Percentiles rank a stretch among this genome's conserved stretches.
phyloP scores from a whole-genome alignment of 2,329 filamentous ascomycete species.

The Pezicula rhizophila region DNA sequence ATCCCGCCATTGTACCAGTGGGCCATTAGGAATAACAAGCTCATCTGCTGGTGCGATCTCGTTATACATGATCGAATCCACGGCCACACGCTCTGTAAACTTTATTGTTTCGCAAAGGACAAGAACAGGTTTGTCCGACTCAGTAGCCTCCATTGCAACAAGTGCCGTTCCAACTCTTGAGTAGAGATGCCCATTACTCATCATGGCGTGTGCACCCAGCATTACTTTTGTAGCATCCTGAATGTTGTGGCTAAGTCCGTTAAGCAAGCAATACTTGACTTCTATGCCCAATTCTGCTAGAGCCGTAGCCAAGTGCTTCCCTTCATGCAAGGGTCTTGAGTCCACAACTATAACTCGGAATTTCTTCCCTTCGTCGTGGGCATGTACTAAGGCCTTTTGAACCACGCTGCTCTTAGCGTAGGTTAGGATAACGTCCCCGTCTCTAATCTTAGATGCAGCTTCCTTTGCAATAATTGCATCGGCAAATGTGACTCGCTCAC shows the following conservation, averaged over 20 bases:
- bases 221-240: constrained; percentile 59
- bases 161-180: constrained; percentile 82
- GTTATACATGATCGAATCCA: constrained; percentile 91
- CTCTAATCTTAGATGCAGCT: constrained; percentile 67
- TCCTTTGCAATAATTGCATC: constrained; percentile 78
- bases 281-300: constrained; percentile 63
- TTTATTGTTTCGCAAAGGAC: constrained; percentile 94
- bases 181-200: constrained; percentile 88
- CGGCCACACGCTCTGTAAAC: constrained; percentile 82
- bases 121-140: constrained; percentile 72
- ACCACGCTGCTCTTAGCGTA: constrained; percentile 84
- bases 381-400: constrained; percentile 71
- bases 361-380: constrained; percentile 60
- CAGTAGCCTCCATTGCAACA: constrained; percentile 75
- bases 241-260: constrained; percentile 69
- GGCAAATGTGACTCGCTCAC: constrained; percentile 81
- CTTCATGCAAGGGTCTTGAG: constrained; percentile 64
- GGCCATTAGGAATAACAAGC: constrained; percentile 35
- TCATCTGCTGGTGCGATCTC: constrained; percentile 78
- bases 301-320: constrained; percentile 63
- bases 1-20: constrained; percentile 49
- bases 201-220: constrained; percentile 88
- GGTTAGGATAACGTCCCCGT: constrained; percentile 78
- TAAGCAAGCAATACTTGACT: constrained; percentile 77
- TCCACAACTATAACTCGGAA: constrained; percentile 87